These are phyloP conservation scores for Vigna trinervia DNA, from an alignment of 306 rosid genomes.

Conservation along the genomic window DNA sequence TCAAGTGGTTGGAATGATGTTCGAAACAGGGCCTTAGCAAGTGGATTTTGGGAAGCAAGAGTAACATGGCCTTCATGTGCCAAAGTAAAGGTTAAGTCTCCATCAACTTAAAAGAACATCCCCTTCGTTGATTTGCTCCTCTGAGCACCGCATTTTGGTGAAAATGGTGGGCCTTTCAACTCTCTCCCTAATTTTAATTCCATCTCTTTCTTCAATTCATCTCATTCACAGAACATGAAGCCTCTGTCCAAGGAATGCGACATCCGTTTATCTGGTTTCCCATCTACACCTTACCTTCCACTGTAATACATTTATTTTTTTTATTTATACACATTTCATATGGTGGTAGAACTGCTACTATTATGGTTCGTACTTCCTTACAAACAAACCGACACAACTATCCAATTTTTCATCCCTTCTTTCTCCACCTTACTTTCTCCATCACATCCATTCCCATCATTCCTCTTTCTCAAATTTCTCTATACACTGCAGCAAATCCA, in stretches of 20 bases:
- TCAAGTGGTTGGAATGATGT: constrained; percentile 59
- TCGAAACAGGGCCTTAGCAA: constrained; percentile 36
- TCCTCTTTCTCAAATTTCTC: background rate
- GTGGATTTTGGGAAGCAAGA: constrained; percentile 67
- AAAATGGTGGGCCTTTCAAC: constrained; percentile 66
- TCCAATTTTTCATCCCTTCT: background rate
- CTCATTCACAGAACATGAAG: constrained; percentile 79
- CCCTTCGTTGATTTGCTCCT: constrained; percentile 52
- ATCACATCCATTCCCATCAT: background rate
- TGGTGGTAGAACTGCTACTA: background rate
- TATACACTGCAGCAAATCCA: constrained; percentile 4
- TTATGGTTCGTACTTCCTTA: background rate
- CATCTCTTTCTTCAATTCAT: constrained; percentile 53
- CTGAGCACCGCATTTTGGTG: constrained; percentile 49
- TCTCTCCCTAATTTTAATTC: constrained; percentile 41
- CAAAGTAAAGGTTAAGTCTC: constrained; percentile 63
- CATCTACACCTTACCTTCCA: constrained; percentile 32
- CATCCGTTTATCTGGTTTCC: constrained; percentile 39
- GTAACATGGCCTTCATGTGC: constrained; percentile 99
- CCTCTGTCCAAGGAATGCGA: constrained; percentile 41
- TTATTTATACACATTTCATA: background rate
- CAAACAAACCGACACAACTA: constrained; percentile 7
- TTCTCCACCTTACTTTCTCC: background rate
- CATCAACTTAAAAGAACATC: constrained; percentile 62
- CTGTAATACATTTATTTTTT: background rate